These are phyloP conservation scores for Aquilaria yunnanensis DNA, from an alignment of 345 rosid genomes.

Conservation along the genomic window DNA sequence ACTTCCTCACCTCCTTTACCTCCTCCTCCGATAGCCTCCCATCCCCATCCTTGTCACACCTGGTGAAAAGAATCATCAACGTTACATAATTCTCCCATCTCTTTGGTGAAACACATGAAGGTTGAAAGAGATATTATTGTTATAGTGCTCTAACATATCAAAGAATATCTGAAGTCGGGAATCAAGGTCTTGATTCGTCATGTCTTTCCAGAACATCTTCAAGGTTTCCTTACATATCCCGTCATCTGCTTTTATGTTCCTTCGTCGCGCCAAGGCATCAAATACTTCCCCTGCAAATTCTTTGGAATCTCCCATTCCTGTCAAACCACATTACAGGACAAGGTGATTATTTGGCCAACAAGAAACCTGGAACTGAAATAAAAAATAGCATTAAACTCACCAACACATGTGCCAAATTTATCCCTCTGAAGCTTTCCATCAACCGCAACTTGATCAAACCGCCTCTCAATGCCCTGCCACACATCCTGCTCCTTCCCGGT, in stretches of 20 bases:
- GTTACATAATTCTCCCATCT: not conserved
- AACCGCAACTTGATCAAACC: constrained; percentile 60
- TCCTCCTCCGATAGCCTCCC: constrained; percentile 85
- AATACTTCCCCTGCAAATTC: constrained; percentile 80
- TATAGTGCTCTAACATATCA: constrained; percentile 53
- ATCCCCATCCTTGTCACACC: constrained; percentile 98
- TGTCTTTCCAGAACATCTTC: constrained; percentile 81
- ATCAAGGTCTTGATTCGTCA: constrained; percentile 73
- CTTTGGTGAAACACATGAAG: not conserved
- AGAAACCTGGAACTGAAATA: not conserved
- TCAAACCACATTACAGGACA: not conserved
- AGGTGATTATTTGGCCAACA: not conserved
- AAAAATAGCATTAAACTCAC: constrained; percentile 20
- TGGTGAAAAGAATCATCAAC: constrained; percentile 14
- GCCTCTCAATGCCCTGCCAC: constrained; percentile 74
- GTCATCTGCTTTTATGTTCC: constrained; percentile 31
- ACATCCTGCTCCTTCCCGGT: constrained; percentile 78
- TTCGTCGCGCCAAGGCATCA: constrained; percentile 74
- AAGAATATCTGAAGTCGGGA: constrained; percentile 87
- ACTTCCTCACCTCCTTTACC: constrained; percentile 62
- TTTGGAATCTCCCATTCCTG: constrained; percentile 87
- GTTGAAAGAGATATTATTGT: not conserved
- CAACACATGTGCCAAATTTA: constrained; percentile 76
- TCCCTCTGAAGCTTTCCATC: constrained; percentile 50
- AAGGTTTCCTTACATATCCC: constrained; percentile 68